Percentiles rank a stretch among this genome's conserved stretches.
Conservation (phyloP, 2,329 filamentous ascomycete species). For the Cercospora sesami region DNA sequence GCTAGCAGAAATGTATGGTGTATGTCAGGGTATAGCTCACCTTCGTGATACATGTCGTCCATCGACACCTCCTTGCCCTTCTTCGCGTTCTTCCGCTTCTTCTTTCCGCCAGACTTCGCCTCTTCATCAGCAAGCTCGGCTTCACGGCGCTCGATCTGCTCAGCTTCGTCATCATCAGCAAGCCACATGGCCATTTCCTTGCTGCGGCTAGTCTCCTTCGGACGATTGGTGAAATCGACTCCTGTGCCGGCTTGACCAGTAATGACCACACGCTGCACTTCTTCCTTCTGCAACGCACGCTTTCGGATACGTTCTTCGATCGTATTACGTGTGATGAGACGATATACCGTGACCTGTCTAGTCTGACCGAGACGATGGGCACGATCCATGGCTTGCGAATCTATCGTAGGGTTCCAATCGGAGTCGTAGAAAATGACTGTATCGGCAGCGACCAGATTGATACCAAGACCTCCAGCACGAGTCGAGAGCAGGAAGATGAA, state of each 20-base stretch:
- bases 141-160: conserved; percentile 89
- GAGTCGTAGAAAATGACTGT: conserved; percentile 99
- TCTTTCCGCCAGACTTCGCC: conserved; percentile 53
- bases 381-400: conserved; percentile 98
- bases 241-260: conserved; percentile 75
- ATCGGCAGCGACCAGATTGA: conserved; percentile 93
- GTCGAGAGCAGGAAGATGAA: conserved; percentile 97
- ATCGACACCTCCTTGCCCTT: conserved; percentile 66
- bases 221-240: conserved; percentile 84
- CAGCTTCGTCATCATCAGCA: conserved; percentile 93
- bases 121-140: conserved; percentile 75
- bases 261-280: conserved; percentile 96
- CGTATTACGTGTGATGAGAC: conserved; percentile 91
- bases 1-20: not conserved
- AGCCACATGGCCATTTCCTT: conserved; percentile 99
- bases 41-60: conserved; percentile 99
- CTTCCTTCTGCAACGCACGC: conserved; percentile 95
- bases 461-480: conserved; percentile 93
- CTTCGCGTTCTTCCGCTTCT: conserved; percentile 55
- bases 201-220: conserved; percentile 86
- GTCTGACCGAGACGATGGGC: conserved; percentile 97
- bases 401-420: conserved; percentile 98
- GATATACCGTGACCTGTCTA: conserved; percentile 92
- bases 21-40: conserved; percentile 50
- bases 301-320: conserved; percentile 98